phyloP scores from a whole-genome alignment of 1,139 yeast species.

The Taphrina flavorubra region DNA sequence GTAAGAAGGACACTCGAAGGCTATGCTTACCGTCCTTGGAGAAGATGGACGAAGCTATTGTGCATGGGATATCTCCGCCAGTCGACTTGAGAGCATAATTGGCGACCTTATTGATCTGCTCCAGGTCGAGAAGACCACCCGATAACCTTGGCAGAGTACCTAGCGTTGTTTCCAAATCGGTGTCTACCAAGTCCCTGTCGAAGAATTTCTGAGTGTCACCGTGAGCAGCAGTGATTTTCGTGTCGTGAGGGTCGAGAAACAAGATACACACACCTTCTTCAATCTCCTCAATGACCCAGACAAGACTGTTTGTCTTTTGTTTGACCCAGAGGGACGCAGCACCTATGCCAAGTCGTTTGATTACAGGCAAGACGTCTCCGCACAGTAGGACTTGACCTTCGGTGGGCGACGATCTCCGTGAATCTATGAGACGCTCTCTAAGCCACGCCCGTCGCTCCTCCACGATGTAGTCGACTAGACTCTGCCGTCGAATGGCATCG shows the following conservation, averaged over 20 bases:
- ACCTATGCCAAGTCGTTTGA: conserved; percentile 54
- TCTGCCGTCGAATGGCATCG: conserved; percentile 61
- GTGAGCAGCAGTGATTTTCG: conserved; percentile 26
- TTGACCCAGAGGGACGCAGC: conserved; percentile 77
- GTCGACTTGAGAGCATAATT: conserved; percentile 12
- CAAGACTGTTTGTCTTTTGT: conserved; percentile 68
- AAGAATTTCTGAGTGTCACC: conserved; percentile 39
- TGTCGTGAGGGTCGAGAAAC: conserved; percentile 33
- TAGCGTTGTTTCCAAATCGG: conserved; percentile 10
- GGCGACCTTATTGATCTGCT: background rate
- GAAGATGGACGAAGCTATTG: conserved; percentile 37
- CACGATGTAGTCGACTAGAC: conserved; percentile 77
- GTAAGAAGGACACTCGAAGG: conserved; percentile 66
- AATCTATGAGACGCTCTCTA: conserved; percentile 7
- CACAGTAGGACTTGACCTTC: conserved; percentile 57
- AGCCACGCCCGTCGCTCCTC: conserved; percentile 59
- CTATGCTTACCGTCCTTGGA: conserved; percentile 38
- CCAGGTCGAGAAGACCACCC: conserved; percentile 17
- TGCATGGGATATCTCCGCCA: conserved; percentile 26
- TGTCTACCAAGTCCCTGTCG: conserved; percentile 18
- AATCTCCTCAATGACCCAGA: conserved; percentile 86
- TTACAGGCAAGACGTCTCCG: conserved; percentile 62
- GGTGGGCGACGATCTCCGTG: background rate
- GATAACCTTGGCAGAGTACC: conserved; percentile 32
- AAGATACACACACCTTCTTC: conserved; percentile 43